These are phyloP conservation scores for Astrephomene gubernaculifera DNA, from an alignment of 139 green algal genomes.

Conservation along the genomic window DNA sequence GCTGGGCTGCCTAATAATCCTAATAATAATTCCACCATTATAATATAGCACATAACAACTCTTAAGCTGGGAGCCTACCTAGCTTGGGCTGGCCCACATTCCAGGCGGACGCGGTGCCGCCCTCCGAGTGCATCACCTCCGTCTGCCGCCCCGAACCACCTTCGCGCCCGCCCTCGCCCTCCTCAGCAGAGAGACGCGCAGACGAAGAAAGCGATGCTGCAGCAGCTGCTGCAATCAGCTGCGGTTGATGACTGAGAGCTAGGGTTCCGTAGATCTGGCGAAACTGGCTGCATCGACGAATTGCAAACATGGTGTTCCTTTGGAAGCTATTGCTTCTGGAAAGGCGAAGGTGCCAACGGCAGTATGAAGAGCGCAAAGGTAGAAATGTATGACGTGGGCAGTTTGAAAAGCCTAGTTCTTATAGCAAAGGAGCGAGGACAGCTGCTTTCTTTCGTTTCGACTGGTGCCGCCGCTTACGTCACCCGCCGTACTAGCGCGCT, in stretches of 20 bases:
- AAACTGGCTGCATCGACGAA: no score
- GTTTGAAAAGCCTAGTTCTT: neutral
- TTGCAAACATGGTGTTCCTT: neutral
- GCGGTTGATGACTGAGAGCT: no score
- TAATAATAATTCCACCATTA: no score
- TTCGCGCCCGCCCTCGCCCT: neutral
- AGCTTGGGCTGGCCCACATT: neutral
- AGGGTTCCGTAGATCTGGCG: no score
- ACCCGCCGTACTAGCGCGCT: neutral
- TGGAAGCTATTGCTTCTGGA: neutral
- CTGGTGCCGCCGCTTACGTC: neutral
- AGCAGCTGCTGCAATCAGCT: no score
- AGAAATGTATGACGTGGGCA: neutral
- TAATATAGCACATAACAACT: no score
- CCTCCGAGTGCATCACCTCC: neutral
- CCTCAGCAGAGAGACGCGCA: no score
- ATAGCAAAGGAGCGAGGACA: neutral
- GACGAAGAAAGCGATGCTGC: no score
- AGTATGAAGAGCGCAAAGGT: neutral
- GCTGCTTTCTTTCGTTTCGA: neutral
- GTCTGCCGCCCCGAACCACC: neutral
- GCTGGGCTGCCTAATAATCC: neutral
- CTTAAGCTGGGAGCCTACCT: no score
- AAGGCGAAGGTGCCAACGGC: no score
- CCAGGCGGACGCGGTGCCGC: constrained; percentile 15